Evolutionary conservation across 78 protist genomes (phyloP).

Genomic region (Dictyostelium firmibasis): DNA sequence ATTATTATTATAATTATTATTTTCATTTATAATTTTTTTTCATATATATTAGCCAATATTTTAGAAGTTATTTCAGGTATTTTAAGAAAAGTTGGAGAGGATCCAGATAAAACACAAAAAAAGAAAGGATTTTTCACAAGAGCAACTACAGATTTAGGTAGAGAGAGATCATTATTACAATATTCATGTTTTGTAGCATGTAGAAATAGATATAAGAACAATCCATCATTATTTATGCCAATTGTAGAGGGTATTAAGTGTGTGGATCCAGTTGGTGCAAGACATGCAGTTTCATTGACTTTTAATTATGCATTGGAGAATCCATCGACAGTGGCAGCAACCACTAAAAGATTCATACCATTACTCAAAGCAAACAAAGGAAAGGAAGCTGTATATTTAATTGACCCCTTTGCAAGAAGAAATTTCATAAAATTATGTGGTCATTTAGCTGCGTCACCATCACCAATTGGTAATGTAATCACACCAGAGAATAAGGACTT

Average conservation of each 20-base stretch:
- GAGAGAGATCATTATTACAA: constrained; percentile 71
- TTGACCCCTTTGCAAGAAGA: constrained; percentile 68
- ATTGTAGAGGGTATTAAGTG: constrained; percentile 77
- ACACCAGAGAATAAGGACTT: constrained; percentile 45
- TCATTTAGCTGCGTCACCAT: neutral
- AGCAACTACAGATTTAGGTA: constrained; percentile 51
- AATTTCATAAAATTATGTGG: constrained; percentile 45
- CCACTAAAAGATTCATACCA: constrained; percentile 63
- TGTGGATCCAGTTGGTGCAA: constrained; percentile 77
- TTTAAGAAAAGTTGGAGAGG: constrained; percentile 74
- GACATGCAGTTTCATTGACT: constrained; percentile 60
- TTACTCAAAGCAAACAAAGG: constrained; percentile 68
- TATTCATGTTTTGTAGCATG: constrained; percentile 77
- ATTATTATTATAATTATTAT: too few relatives aligned
- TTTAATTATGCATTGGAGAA: constrained; percentile 61
- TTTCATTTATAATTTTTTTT: too few relatives aligned
- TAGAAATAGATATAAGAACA: constrained; percentile 77
- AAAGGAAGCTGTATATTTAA: constrained; percentile 51
- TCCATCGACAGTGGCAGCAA: constrained; percentile 41
- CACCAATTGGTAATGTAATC: neutral
- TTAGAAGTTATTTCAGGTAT: constrained; percentile 66
- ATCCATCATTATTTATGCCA: constrained; percentile 72
- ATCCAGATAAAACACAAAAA: constrained; percentile 59
- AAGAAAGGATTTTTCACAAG: constrained; percentile 67
- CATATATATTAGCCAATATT: constrained; percentile 17